Conservation (phyloP, 2,329 filamentous ascomycete genomes). For the Botrytis paeoniae region DNA sequence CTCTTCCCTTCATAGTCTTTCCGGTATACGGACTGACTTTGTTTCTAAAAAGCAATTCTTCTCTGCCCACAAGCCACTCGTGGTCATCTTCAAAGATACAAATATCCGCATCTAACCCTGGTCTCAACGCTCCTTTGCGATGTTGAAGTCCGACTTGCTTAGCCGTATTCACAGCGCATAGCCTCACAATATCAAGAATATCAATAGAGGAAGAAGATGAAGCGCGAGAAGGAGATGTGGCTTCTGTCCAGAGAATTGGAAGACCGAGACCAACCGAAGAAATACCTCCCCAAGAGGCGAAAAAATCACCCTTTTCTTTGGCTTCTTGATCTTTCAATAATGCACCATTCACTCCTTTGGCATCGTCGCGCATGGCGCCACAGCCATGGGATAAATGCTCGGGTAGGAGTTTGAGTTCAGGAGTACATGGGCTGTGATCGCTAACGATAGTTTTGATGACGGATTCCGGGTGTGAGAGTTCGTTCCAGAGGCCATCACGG, state of each 20-base stretch:
- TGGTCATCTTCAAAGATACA: slow-evolving; percentile 88
- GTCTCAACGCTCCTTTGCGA: slow-evolving; percentile 75
- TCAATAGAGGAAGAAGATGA: slow-evolving; percentile 19
- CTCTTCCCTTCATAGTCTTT: slow-evolving; percentile 60
- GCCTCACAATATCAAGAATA: slow-evolving; percentile 75
- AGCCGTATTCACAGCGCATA: slow-evolving; percentile 85
- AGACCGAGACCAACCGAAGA: slow-evolving; percentile 90
- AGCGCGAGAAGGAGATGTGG: slow-evolving; percentile 38
- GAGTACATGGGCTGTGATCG: slow-evolving; percentile 95
- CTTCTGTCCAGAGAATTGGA: slow-evolving; percentile 71
- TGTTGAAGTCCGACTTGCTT: slow-evolving; percentile 80
- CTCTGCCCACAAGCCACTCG: slow-evolving; percentile 68
- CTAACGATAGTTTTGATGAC: slow-evolving; percentile 91
- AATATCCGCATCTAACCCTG: slow-evolving; percentile 85
- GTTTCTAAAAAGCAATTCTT: slow-evolving; percentile 71
- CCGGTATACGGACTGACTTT: slow-evolving; percentile 45
- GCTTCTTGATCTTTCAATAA: slow-evolving; percentile 38
- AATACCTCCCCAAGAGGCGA: slow-evolving; percentile 94
- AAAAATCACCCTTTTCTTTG: slow-evolving; percentile 73
- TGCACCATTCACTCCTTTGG: slow-evolving; percentile 32
- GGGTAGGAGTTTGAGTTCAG: slow-evolving; percentile 86
- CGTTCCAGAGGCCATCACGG: slow-evolving; percentile 69
- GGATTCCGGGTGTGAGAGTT: slow-evolving; percentile 67
- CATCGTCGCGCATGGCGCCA: slow-evolving; percentile 33
- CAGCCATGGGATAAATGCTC: slow-evolving; percentile 47